Conservation (phyloP, 192 early-diverging fungal genomes). For the Dissophora ornata region DNA sequence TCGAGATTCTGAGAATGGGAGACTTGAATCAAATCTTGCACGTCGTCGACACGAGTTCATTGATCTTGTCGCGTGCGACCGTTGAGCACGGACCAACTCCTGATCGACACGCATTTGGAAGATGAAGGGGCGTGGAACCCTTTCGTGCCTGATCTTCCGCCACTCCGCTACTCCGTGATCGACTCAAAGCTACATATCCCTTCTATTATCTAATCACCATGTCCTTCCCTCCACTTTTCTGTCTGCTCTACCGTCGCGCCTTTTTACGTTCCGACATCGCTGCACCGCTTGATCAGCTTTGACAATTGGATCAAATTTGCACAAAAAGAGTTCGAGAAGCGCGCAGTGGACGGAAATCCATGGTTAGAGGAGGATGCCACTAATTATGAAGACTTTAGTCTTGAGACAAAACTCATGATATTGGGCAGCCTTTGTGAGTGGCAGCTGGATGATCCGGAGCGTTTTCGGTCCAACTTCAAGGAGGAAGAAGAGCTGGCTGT, state of each 20-base stretch:
- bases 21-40: too few relatives aligned
- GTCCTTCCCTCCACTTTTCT: too few relatives aligned
- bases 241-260: neutral
- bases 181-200: too few relatives aligned
- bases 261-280: neutral
- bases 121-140: neutral
- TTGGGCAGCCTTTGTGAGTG: conserved; percentile 64
- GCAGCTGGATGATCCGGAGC: conserved; percentile 78
- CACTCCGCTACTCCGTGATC: neutral
- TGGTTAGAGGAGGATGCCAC: conserved; percentile 58
- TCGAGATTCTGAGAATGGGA: too few relatives aligned
- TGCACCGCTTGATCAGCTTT: conserved; percentile 18
- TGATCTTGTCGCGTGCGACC: conserved; percentile 34
- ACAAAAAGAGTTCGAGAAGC: conserved; percentile 53
- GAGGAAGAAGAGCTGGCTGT: conserved; percentile 65
- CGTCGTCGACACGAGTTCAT: too few relatives aligned
- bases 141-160: neutral
- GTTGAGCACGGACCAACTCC: conserved; percentile 53
- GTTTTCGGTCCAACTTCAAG: conserved; percentile 63
- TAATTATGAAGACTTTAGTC: conserved; percentile 19
- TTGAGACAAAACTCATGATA: conserved; percentile 23
- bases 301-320: conserved; percentile 55
- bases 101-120: conserved; percentile 12
- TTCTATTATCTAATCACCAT: too few relatives aligned
- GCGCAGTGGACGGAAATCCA: conserved; percentile 58